Conservation (phyloP, 1,284 basidiomycete genomes). For the Entoloma clypeatum region DNA sequence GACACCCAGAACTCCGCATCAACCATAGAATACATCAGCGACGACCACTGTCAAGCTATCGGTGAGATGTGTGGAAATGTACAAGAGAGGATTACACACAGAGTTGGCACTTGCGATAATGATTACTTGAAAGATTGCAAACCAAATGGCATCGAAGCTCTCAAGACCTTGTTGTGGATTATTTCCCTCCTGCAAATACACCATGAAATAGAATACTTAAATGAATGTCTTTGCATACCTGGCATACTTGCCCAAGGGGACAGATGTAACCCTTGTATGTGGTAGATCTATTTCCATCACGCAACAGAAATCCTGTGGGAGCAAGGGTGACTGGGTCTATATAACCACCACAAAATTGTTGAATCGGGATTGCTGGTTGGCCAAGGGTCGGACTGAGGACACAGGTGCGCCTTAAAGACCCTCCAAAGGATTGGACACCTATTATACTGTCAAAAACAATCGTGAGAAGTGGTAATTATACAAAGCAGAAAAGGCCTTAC, state of each 20-base stretch:
- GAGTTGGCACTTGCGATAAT: conserved; percentile 81
- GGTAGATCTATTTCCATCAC: conserved; percentile 31
- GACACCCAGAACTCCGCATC: conserved; percentile 90
- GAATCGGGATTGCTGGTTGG: conserved; percentile 42
- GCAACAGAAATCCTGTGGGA: conserved; percentile 43
- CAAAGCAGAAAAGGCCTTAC: conserved; percentile 38
- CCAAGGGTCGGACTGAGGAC: conserved; percentile 50
- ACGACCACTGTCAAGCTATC: conserved; percentile 52
- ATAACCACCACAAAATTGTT: conserved; percentile 76
- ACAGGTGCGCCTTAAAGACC: conserved; percentile 72
- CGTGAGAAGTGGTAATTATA: conserved; percentile 8
- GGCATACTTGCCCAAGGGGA: conserved; percentile 77
- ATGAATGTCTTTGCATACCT: conserved; percentile 37
- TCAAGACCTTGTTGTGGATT: conserved; percentile 73
- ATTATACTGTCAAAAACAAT: conserved; percentile 61
- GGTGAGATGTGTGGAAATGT: conserved; percentile 5
- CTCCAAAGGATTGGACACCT: conserved; percentile 87
- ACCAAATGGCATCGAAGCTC: conserved; percentile 91
- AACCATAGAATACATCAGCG: conserved; percentile 89
- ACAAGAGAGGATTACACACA: conserved; percentile 37
- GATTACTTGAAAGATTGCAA: conserved; percentile 79
- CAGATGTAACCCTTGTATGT: conserved; percentile 76
- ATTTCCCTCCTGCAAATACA: conserved; percentile 44
- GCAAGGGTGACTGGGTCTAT: conserved; percentile 56
- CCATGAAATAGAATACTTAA: conserved; percentile 7